These are phyloP conservation scores for Penicillium sp. DNA, from an alignment of 2,329 filamentous ascomycete genomes.

Conservation along the genomic window DNA sequence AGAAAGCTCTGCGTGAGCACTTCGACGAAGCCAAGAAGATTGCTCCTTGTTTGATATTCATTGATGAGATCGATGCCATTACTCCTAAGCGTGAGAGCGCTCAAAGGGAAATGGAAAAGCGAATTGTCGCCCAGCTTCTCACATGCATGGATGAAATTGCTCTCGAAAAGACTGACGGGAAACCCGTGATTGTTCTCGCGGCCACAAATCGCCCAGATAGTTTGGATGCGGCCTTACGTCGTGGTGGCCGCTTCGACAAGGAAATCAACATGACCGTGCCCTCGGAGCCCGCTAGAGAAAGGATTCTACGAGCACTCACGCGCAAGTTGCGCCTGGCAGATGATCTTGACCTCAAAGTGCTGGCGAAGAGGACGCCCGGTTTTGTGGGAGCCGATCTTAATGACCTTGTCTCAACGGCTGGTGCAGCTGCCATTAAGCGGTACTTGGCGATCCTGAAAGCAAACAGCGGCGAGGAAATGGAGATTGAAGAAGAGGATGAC, in stretches of 20 bases:
- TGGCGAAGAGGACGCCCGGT: constrained; percentile 83
- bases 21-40: constrained; percentile 83
- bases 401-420: constrained; percentile 63
- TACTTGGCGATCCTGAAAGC: constrained; percentile 53
- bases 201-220: constrained; percentile 86
- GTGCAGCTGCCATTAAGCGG: constrained; percentile 59
- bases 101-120: constrained; percentile 82
- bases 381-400: constrained; percentile 89
- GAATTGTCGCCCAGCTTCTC: constrained; percentile 76
- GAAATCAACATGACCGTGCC: constrained; percentile 87
- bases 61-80: constrained; percentile 89
- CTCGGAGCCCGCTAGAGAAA: constrained; percentile 68
- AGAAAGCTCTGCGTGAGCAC: constrained; percentile 77
- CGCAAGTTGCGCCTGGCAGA: constrained; percentile 59
- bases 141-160: constrained; percentile 81
- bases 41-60: constrained; percentile 84
- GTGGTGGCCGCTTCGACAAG: constrained; percentile 71
- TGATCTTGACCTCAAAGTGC: constrained; percentile 66
- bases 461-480: constrained; percentile 47
- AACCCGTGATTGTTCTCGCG: constrained; percentile 81
- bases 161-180: constrained; percentile 65
- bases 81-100: constrained; percentile 78
- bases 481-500: constrained; percentile 45
- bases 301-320: constrained; percentile 72
- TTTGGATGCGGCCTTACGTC: constrained; percentile 71